Evolutionary conservation across 371 early-diverging fungal species (phyloP), one percentile per base, ranked within the genome.

Genomic region (Apophysomyces ossiformis): DNA sequence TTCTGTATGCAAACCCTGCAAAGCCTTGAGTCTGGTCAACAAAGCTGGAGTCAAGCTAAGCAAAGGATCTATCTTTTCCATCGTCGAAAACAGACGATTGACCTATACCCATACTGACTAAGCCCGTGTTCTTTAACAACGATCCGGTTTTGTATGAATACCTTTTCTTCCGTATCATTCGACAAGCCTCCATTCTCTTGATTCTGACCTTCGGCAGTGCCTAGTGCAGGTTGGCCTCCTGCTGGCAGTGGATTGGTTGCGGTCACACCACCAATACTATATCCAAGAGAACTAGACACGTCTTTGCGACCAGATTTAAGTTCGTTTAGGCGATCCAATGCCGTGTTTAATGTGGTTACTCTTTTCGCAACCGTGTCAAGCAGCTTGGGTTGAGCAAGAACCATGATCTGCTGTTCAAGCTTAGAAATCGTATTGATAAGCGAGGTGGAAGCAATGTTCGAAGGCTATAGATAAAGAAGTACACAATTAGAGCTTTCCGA

Each of bases 1-100:
- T 66, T 95, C 94, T 0, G 86, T 82, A 70, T 97, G 97, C 64
- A 96, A 76, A 7, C 78, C 75, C 67, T 93, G 89, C 56, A 97
- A 78, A 1, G 90, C 88, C 65, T 91, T 92, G 63, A 96, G 79
- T 59, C 97, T 89, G 6, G 90, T 79, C 16, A 95, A 82, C 38
- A 95, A 81, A 6, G 91, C 90, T 13, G 95, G 96, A 0, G 94
- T 88, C 62, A 93, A 70, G 16, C 89, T 86, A 43, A 92, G 81
- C 47, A 96, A 74, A 1, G 95, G 90, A 65, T 96, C 96, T 4
- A 95, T 74, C 63, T 85, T 85, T 41, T 90, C 86, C 71, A 96
- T 76, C 38, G 89, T 79, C 39, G 82, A 72, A 69, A 92, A 96
- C 37, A 95, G 71, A 26, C 88, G 75, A 58, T 91, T 85, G 71